Base-by-base conservation (phyloP, 257 asterid species). In the Solanum arcanum region DNA sequence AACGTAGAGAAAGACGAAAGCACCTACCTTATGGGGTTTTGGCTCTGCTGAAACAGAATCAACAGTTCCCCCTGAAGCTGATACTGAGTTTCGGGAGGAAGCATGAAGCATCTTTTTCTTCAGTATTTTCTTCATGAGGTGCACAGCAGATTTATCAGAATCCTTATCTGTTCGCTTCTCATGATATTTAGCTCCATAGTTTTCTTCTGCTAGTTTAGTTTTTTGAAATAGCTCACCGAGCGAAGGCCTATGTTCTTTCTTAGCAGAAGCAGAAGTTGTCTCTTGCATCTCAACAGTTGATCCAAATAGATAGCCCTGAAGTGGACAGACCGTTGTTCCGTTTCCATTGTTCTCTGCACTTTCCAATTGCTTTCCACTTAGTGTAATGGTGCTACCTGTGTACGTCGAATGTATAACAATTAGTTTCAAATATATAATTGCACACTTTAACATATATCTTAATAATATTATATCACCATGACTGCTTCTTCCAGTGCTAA, bases 141-240 rank as follows among this genome's bases (percentile, higher is more conserved):
- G 90, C 2, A 93, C 95, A 72, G 94, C 94, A 83, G 96, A 96
- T 64, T 93, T 95, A 7, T 93, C 96, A 21, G 91, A 68, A 66
- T 93, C 97, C 89, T 94, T 95, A 12, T 93, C 97, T 33, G 33
- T 77, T 59, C 92, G 90, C 91, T 92, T 94, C 83, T 93, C 94
- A 27, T 37, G 39, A 37, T 86, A 73, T 90, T 94, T 94, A 18
- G 86, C 72, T 87, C 91, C 95, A 78, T 83, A 87, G 87, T 83
- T 91, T 25, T 96, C 98, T 83, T 96, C 98, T 21, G 90, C 87
- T 46, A 90, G 90, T 81, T 95, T 94, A 14, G 97, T 92, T 89
- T 94, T 96, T 95, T 93, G 97, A 87, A 96, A 95, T 23, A 96
- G 98, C 91, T 96, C 99, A n/a, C 98, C 98, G 20, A 96, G 97